Evolutionary conservation across 2,329 filamentous ascomycete species (phyloP).

Genomic region (Colletotrichum phormii): DNA sequence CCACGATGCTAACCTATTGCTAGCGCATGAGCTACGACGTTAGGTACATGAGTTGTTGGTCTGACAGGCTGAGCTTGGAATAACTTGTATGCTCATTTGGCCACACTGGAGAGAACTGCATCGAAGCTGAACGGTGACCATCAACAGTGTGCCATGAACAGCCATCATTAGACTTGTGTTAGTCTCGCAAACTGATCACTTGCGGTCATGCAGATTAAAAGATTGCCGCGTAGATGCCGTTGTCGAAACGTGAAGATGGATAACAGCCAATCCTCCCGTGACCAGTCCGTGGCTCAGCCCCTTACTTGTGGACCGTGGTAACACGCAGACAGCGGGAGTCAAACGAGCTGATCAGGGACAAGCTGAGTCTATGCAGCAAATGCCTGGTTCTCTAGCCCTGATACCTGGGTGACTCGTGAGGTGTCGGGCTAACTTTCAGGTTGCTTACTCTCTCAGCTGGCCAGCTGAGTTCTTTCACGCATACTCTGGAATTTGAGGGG

Average conservation of each 20-base stretch:
- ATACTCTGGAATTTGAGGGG: not conserved
- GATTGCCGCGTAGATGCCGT: not conserved
- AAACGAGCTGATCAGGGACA: not conserved
- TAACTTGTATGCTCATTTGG: not conserved
- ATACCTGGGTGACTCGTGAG: not conserved
- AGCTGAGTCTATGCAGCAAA: not conserved
- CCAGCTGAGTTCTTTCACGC: not conserved
- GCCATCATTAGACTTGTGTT: not conserved
- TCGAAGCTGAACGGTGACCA: not conserved
- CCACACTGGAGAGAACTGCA: not conserved
- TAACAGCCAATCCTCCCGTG: not conserved
- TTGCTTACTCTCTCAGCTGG: conserved; percentile 8
- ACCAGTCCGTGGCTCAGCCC: not conserved
- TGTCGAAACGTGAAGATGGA: not conserved
- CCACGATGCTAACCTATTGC: not conserved
- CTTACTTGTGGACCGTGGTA: not conserved
- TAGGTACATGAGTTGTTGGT: not conserved
- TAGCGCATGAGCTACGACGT: not conserved
- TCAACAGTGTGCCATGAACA: not conserved
- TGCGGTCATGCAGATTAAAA: not conserved
- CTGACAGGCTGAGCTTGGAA: too few species aligned
- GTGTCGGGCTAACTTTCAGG: conserved; percentile 14
- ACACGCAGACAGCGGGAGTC: not conserved
- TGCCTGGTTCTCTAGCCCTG: not conserved
- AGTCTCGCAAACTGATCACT: not conserved